Base-by-base conservation (phyloP, 2,329 filamentous ascomycete genomes). In the Paramyrothecium sp. region DNA sequence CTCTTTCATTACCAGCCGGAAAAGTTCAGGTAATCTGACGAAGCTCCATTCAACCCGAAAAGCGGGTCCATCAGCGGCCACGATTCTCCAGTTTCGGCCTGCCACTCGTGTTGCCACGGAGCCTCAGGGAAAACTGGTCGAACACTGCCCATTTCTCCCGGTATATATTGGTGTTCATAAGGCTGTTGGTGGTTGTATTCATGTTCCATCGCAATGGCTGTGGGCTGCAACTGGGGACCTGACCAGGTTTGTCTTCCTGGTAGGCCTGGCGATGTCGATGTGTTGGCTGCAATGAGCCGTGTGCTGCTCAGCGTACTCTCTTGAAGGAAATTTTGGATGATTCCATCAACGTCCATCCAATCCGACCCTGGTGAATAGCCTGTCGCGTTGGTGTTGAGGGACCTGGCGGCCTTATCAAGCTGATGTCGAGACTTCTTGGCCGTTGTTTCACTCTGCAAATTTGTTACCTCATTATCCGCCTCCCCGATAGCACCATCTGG, bases 251-350 rank as follows among this genome's bases (percentile, higher is more conserved):
- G 38, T 44, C 38, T 44, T 44, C 13, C n/a, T 7, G 38, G n/a
- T 17, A 16, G 5, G 13, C 38, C 13, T 44, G 13, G 38, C 5
- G 38, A 44, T 44, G 41, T 11, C 17, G 26, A 4, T 30, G 26
- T 30, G 26, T 30, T 30, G 4, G 26, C 10, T 4, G 26, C 26
- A 30, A 30, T 30, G 4, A 10, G 26, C 26, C 26, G 26, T 5
- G 56, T 26, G 44, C 67, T 16, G 38, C 13, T 44, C 7, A 44
- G 5, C 13, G n/a, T 64, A 19, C 60, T 59, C 12, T 65, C 63
- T 5, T 65, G 62, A 2, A 70, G 54, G 51, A 74, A 74, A 48
- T 67, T 72, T 51, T 72, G 69, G n/a, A 73, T 73, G 52, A 73
- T 74, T 2, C 65, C 69, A 34, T 74, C 71, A 44, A 74, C 71